These are phyloP conservation scores for Aquilaria agallochum DNA, from an alignment of 441 rosid genomes.

Conservation along the genomic window DNA sequence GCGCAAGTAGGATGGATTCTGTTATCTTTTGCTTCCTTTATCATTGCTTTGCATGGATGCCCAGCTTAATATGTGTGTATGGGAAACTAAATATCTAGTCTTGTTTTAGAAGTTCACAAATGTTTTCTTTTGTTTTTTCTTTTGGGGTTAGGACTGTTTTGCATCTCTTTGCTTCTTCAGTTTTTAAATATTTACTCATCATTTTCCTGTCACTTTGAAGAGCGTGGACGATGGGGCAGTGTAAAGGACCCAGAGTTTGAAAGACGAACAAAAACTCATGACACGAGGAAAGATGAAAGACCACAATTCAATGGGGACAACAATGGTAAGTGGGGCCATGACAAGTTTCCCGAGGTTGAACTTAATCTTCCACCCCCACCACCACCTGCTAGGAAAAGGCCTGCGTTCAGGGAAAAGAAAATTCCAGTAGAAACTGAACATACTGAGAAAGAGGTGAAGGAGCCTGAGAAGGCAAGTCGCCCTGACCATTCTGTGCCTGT, in stretches of 20 bases:
- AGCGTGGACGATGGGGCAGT: slow-evolving; percentile 56
- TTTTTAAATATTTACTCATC: slow-evolving; percentile 5
- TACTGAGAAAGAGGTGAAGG: slow-evolving; percentile 27
- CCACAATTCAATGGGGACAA: slow-evolving; percentile 36
- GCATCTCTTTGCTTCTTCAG: not conserved
- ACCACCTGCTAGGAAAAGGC: slow-evolving; percentile 54
- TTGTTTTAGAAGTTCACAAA: slow-evolving; percentile 1
- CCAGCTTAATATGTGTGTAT: too few species aligned
- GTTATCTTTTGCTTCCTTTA: too few species aligned
- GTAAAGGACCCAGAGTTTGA: slow-evolving; percentile 41
- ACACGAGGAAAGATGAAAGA: slow-evolving; percentile 38
- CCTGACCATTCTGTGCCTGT: slow-evolving; percentile 16
- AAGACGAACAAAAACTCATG: slow-evolving; percentile 30
- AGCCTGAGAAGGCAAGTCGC: slow-evolving; percentile 28
- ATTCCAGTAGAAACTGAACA: slow-evolving; percentile 32
- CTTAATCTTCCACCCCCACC: slow-evolving; percentile 36
- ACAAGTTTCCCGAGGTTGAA: slow-evolving; percentile 58
- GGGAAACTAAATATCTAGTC: too few species aligned
- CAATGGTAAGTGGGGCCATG: slow-evolving; percentile 54
- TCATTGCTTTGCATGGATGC: too few species aligned
- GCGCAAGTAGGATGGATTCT: too few species aligned
- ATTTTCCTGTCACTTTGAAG: slow-evolving; percentile 27
- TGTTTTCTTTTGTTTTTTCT: not conserved
- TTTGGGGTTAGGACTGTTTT: not conserved
- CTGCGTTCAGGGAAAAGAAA: slow-evolving; percentile 85